Base-by-base conservation (phyloP, 768 basidiomycete genomes). In the Rhodotorula sphaerocarpa region DNA sequence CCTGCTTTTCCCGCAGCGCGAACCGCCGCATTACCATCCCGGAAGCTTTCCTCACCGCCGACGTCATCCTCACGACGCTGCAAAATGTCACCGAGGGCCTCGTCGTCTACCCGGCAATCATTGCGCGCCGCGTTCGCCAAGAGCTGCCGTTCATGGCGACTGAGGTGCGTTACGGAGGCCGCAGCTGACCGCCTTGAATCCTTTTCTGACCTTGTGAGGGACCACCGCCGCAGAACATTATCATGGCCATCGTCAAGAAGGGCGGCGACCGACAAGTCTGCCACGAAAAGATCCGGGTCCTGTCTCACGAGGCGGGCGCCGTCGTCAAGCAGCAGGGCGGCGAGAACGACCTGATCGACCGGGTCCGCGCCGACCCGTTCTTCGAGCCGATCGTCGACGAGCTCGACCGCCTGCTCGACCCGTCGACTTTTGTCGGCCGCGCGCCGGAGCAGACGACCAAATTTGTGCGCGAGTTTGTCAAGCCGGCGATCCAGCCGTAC, bases 121-220 rank as follows among this genome's bases (percentile, higher is more conserved):
- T 99, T 67, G 88, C 82, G 15, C 83, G 90, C 45, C 84, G 90
- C 42, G 92, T 99, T 75, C 76, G 84, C 5, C 89, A 96, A 75
- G 95, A 99, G 75, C 81, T 99, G 39, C 95, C 95, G 1, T 97
- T 97, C 82, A 97, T 99, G 95, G 91, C 93, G 7, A 99, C 95
- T 3, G 95, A 99, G 77, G 63, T 59, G 28, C 7, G 63, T 46
- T 34, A 2, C 14, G 36, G 12, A n/a, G n/a, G n/a, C n/a, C n/a
- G n/a, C n/a, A n/a, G n/a, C n/a, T n/a, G n/a, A n/a, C n/a, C 23
- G 11, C 20, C 43, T 14, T 7, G 23, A 23, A 15, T 10, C n/a
- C n/a, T n/a, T n/a, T n/a, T n/a, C 43, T 44, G 43, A 44, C 41
- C 15, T 27, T 12, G 27, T n/a, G n/a, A n/a, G n/a, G n/a, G n/a